Conservation (phyloP, 2,329 filamentous ascomycete species). For the Fusarium albidum region DNA sequence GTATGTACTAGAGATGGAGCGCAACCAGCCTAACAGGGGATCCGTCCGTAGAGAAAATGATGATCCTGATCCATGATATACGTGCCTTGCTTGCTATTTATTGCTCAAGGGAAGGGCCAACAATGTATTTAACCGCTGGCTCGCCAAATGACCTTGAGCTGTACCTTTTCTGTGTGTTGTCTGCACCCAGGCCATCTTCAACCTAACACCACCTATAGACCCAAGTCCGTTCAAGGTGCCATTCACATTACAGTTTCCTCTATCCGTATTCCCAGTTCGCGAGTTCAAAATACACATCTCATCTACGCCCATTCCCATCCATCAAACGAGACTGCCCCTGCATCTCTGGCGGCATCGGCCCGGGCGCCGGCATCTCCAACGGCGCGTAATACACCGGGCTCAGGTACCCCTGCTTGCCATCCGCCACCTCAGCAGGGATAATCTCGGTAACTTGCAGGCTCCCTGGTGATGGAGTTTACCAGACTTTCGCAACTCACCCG, state of each 20-base stretch:
- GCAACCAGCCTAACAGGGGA: background rate
- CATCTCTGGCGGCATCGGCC: slow-evolving; percentile 6
- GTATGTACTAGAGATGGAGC: background rate
- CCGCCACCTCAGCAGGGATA: background rate
- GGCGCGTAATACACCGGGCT: background rate
- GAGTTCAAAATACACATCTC: background rate
- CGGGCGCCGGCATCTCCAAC: slow-evolving; percentile 4
- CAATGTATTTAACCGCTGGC: too few species aligned
- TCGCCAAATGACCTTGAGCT: too few species aligned
- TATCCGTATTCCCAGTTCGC: background rate
- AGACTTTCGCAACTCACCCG: slow-evolving; percentile 76
- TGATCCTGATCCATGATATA: too few species aligned
- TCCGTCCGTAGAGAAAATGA: too few species aligned
- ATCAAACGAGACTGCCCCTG: slow-evolving; percentile 17
- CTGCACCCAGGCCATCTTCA: too few species aligned
- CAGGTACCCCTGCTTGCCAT: background rate
- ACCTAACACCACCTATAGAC: too few species aligned
- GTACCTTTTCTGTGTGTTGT: too few species aligned
- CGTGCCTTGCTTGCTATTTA: too few species aligned
- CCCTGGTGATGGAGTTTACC: slow-evolving; percentile 78
- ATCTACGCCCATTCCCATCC: slow-evolving; percentile 4
- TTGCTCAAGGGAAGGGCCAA: too few species aligned
- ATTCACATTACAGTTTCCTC: too few species aligned
- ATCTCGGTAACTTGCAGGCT: slow-evolving; percentile 47
- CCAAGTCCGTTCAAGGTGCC: too few species aligned